Evolutionary conservation across 2,329 filamentous ascomycete genomes (phyloP), one percentile per base, ranked within the genome.

Genomic region (Pyrenophora tritici-repentis): DNA sequence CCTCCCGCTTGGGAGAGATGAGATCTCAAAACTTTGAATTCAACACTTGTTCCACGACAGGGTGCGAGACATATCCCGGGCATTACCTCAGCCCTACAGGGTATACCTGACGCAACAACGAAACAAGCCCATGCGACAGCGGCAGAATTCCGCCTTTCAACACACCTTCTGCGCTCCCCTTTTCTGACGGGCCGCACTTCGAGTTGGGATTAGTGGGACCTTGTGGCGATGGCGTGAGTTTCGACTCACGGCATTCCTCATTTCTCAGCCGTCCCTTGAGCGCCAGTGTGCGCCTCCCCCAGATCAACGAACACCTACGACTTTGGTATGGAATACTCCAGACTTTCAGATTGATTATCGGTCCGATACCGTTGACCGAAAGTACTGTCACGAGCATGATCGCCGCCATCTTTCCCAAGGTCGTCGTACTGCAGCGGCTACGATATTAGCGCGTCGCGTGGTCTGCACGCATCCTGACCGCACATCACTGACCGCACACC

Each of bases 31-130:
- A 18, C 18, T 29, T 32, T 24, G 43, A 46, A 33, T 14, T 17
- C 35, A 22, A 38, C 44, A 18, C 13, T 7, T 31, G 14, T 39
- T 38, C 31, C 34, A 47, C 31, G 22, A 34, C 34, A 43, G 16
- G 32, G 12, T 32, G 9, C 32, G 31, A 47, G 39, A 37, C 39
- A 39, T 13, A 9, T 24, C 35, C 44, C 13, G 10, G 39, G 12
- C 22, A 16, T 36, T 39, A 35, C n/a, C 9, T 37, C 49, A 52
- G 49, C 44, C 44, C 22, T 43, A 42, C 44, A 43, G 29, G 34
- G 16, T 52, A 17, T 31, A 48, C 29, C 20, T 48, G 49, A 48
- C 14, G 35, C 44, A 26, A 7, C 20, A 31, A 43, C 35, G 49
- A 48, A 52, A 52, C 49, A 26, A 17, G 22, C 22, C 39, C 44